A percentile compares a stretch with the other conserved stretches of the same genome.
Evolutionary conservation across 192 early-diverging fungal species (phyloP).

Genomic region (Linnemannia zychae): DNA sequence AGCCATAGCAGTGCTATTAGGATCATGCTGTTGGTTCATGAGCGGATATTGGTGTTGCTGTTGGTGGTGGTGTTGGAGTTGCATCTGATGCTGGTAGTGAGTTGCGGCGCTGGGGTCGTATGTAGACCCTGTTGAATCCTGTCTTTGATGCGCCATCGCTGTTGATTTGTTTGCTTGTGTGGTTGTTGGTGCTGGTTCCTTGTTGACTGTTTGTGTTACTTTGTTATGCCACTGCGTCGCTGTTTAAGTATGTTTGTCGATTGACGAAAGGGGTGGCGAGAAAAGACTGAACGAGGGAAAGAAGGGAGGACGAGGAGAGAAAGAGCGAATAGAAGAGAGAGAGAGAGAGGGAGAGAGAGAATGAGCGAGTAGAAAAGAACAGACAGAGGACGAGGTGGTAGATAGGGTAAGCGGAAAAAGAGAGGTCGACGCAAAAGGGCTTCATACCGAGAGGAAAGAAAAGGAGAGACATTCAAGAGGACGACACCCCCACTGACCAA

Average conservation of each 20-base stretch:
- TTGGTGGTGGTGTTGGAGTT: constrained; percentile 27
- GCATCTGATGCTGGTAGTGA: constrained; percentile 25
- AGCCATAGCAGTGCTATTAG: neutral
- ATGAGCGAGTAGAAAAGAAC: neutral
- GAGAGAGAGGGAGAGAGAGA: too few species aligned
- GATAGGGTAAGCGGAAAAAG: neutral
- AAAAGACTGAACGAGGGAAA: neutral
- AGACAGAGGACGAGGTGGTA: neutral
- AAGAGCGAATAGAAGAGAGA: neutral
- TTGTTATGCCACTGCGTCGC: neutral
- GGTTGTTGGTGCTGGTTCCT: neutral
- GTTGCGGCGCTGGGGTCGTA: constrained; percentile 27
- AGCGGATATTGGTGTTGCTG: constrained; percentile 30
- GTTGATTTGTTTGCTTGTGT: neutral
- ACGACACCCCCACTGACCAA: neutral
- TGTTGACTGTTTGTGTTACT: neutral
- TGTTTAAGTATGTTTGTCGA: neutral
- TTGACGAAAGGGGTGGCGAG: neutral
- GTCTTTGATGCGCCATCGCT: constrained; percentile 39
- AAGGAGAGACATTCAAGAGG: neutral
- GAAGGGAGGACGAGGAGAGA: neutral
- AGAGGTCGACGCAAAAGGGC: too few species aligned
- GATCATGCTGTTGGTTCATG: constrained; percentile 41
- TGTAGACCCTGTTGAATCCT: constrained; percentile 29
- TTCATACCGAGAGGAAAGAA: neutral